Base-by-base conservation (phyloP, 257 asterid genomes). In the Verbena officinalis region DNA sequence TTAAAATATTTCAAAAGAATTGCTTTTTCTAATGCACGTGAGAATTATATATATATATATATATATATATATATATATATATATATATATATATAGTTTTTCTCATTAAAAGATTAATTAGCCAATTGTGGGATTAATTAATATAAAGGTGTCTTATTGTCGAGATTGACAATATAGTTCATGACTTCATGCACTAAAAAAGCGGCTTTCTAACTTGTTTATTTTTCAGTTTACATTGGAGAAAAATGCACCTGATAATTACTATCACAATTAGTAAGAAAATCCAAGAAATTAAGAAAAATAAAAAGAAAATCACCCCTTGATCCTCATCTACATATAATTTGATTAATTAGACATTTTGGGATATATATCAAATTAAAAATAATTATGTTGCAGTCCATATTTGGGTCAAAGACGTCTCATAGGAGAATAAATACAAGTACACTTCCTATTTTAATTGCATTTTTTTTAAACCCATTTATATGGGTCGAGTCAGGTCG, bases 331-430 rank as follows among this genome's bases (percentile, higher is more conserved):
- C 5, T 7, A 42, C 5, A 0, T 44, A 9, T n/a, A n/a, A 44
- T 44, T n/a, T 44, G 7, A 44, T 44, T 44, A 0, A n/a, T 44
- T 44, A 6, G 20, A 44, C 21, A 14, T 44, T 19, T 3, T 17
- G 14, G 15, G n/a, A n/a, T n/a, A n/a, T n/a, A n/a, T n/a, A 5
- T 27, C 33, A 27, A 27, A 27, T 27, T 27, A 27, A 27, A 27
- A 27, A 27, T 27, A 11, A n/a, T 11, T 20, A 11, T 11, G 20
- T 44, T 5, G 9, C 7, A 16, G 21, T 44, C 7, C 39, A 2
- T 50, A 24, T 24, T 71, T 59, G 73, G 71, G 81, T 77, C 81
- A 77, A 72, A 72, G 78, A 77, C 78, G 81, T 36, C 53, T 55
- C 71, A n/a, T 55, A 8, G 11, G 31, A 31, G 9, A 64, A 71